Conservation (phyloP, 1,284 basidiomycete genomes). For the Austropuccinia psidii region DNA sequence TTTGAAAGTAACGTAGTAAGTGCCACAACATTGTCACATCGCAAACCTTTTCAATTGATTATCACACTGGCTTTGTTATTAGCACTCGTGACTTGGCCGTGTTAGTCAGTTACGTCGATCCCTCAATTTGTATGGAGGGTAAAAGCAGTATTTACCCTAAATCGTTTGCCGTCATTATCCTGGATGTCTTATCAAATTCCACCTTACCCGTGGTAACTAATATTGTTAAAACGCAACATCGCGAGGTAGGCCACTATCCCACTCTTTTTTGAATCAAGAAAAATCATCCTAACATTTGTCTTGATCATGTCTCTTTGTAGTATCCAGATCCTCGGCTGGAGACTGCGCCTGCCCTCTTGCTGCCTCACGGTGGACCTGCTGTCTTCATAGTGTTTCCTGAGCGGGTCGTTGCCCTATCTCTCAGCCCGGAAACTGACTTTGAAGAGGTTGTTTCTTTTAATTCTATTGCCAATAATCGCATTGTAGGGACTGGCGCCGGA, state of each 20-base stretch:
- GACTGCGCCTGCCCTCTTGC: conserved; percentile 41
- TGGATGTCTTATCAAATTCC: conserved; percentile 21
- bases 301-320: background rate
- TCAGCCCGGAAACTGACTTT: conserved; percentile 9
- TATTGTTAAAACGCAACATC: conserved; percentile 24
- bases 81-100: conserved; percentile 33
- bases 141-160: conserved; percentile 20
- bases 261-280: conserved; percentile 6
- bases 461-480: conserved; percentile 12
- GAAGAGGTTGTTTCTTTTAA: conserved; percentile 29
- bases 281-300: background rate
- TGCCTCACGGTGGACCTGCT: conserved; percentile 43
- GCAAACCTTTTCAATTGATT: conserved; percentile 36
- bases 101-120: conserved; percentile 26
- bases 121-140: background rate
- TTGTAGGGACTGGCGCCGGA: conserved; percentile 14
- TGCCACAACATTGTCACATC: background rate
- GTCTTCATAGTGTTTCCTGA: conserved; percentile 43
- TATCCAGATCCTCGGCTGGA: conserved; percentile 42
- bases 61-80: conserved; percentile 29
- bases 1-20: conserved; percentile 28
- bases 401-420: conserved; percentile 19
- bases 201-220: conserved; percentile 16
- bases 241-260: conserved; percentile 15
- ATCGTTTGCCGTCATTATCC: conserved; percentile 33